These are phyloP conservation scores for Aspergillus fructus DNA, from an alignment of 2,329 filamentous ascomycete genomes.

Conservation along the genomic window DNA sequence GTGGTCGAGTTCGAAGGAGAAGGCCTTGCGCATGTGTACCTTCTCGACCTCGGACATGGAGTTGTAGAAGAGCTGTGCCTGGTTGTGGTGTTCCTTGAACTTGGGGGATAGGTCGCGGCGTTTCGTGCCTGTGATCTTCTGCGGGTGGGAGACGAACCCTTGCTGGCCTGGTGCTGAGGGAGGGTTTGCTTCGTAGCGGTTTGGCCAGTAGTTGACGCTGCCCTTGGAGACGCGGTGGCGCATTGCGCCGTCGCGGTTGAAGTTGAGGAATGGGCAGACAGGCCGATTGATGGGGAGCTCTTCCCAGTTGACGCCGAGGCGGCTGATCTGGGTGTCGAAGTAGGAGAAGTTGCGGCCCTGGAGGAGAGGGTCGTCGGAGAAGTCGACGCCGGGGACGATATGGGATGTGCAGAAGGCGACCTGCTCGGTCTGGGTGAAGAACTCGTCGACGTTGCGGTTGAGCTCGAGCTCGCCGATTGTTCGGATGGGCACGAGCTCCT, in stretches of 20 bases:
- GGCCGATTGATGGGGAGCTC: conserved; percentile 76
- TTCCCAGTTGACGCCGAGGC: conserved; percentile 73
- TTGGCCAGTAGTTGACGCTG: conserved; percentile 77
- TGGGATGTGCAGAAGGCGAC: conserved; percentile 80
- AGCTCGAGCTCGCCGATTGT: conserved; percentile 79
- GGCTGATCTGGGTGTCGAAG: conserved; percentile 57
- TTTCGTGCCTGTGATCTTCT: conserved; percentile 68
- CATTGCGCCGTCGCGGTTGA: conserved; percentile 72
- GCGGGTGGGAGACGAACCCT: conserved; percentile 67
- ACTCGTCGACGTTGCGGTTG: conserved; percentile 78
- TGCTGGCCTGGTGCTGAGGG: conserved; percentile 68
- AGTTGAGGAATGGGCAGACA: conserved; percentile 71
- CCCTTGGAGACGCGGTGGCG: conserved; percentile 73
- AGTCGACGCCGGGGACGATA: conserved; percentile 74
- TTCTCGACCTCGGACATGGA: conserved; percentile 37
- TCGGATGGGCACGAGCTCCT: conserved; percentile 70
- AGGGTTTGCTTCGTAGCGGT: conserved; percentile 63
- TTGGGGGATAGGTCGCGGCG: conserved; percentile 46
- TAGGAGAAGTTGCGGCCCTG: conserved; percentile 71
- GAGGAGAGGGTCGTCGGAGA: conserved; percentile 71
- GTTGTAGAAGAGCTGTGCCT: conserved; percentile 40
- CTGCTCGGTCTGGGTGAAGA: conserved; percentile 80
- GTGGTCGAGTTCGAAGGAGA: conserved; percentile 41
- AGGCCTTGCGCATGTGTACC: conserved; percentile 35
- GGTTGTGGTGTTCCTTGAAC: conserved; percentile 47